These are phyloP conservation scores for Trichoderma sp. DNA, from an alignment of 2,329 filamentous ascomycete genomes.

Conservation along the genomic window DNA sequence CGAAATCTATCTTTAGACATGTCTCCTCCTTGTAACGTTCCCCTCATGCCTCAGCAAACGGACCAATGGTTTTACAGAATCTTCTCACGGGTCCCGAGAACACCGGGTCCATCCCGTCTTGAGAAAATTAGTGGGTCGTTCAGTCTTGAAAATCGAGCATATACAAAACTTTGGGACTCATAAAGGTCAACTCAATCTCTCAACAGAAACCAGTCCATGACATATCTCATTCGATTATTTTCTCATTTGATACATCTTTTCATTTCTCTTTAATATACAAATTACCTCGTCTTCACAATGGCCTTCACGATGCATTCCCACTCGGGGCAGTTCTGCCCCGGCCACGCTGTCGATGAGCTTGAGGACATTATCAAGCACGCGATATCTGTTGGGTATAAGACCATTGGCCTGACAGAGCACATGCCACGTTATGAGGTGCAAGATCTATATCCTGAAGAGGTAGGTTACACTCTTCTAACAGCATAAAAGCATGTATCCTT, in stretches of 20 bases:
- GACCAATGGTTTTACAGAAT: conserved; percentile 14
- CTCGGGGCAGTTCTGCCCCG: conserved; percentile 93
- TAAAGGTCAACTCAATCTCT: neutral
- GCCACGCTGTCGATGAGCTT: conserved; percentile 82
- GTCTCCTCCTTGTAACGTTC: neutral
- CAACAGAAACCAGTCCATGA: neutral
- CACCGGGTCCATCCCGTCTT: neutral
- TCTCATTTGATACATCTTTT: neutral
- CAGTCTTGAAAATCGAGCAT: neutral
- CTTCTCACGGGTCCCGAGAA: conserved; percentile 14
- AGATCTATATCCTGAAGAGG: conserved; percentile 94
- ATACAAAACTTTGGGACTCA: neutral
- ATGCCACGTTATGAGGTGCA: conserved; percentile 76
- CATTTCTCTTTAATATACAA: too few relatives aligned
- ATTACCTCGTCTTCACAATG: conserved; percentile 57
- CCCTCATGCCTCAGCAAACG: neutral
- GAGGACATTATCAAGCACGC: conserved; percentile 83
- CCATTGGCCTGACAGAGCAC: conserved; percentile 90
- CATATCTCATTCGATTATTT: neutral
- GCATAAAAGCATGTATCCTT: neutral
- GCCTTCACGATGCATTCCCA: conserved; percentile 98
- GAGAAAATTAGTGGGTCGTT: neutral
- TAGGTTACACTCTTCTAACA: conserved; percentile 39
- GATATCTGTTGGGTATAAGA: conserved; percentile 76
- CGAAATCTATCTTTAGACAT: neutral